Percentiles rank a stretch among this genome's conserved stretches.
These are phyloP conservation scores for Alternaria sp. DNA, from an alignment of 2,329 filamentous ascomycete species.

Conservation along the genomic window DNA sequence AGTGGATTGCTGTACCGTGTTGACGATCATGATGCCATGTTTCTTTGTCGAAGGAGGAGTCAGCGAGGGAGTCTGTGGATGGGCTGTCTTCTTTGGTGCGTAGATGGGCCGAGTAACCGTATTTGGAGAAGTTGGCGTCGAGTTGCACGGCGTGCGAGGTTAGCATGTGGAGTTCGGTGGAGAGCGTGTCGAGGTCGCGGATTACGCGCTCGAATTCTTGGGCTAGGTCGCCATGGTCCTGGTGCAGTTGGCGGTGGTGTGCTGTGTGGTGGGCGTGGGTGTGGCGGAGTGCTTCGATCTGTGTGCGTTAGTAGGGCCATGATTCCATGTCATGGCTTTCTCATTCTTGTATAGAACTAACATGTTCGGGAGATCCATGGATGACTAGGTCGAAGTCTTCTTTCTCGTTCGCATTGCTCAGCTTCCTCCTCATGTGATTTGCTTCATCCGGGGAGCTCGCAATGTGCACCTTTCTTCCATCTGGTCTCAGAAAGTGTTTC, in stretches of 20 bases:
- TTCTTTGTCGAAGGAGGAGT: constrained; percentile 41
- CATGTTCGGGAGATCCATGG: constrained; percentile 61
- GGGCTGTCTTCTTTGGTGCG: constrained; percentile 45
- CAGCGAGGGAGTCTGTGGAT: constrained; percentile 7
- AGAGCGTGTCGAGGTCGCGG: constrained; percentile 60
- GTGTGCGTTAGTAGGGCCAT: background rate
- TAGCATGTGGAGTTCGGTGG: constrained; percentile 60
- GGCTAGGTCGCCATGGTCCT: constrained; percentile 58
- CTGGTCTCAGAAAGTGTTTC: constrained; percentile 61
- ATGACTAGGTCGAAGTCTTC: constrained; percentile 64
- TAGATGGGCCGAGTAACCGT: constrained; percentile 66
- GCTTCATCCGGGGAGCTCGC: constrained; percentile 63
- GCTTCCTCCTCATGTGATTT: constrained; percentile 54
- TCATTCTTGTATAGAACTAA: constrained; percentile 15
- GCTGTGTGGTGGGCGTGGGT: constrained; percentile 62
- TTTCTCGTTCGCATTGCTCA: constrained; percentile 45
- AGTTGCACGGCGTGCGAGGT: constrained; percentile 61
- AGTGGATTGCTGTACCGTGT: constrained; percentile 57
- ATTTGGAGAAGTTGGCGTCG: constrained; percentile 67
- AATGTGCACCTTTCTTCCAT: constrained; percentile 64
- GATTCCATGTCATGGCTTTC: background rate
- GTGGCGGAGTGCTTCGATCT: constrained; percentile 56
- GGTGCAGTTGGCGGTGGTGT: constrained; percentile 55
- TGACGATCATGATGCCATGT: constrained; percentile 46
- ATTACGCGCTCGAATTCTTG: constrained; percentile 64